Conservation (phyloP, 441 rosid species). For the Erodium texanum region DNA sequence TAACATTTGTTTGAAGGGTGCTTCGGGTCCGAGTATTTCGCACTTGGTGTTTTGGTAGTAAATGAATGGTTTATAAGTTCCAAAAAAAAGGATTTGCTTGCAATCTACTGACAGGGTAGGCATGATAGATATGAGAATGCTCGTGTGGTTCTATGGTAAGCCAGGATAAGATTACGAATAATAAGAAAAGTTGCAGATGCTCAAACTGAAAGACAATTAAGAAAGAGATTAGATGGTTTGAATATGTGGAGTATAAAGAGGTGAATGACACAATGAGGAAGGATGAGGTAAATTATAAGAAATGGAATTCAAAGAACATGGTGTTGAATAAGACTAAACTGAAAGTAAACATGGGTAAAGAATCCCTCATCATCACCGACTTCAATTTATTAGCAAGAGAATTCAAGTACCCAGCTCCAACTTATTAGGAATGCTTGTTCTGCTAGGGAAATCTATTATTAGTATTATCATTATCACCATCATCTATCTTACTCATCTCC, state of each 20-base stretch:
- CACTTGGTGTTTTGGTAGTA: too few species aligned
- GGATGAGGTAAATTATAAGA: background rate
- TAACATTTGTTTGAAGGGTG: too few species aligned
- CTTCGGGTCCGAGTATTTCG: too few species aligned
- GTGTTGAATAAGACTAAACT: background rate
- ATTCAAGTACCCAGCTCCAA: background rate
- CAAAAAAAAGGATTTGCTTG: too few species aligned
- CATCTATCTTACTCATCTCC: too few species aligned
- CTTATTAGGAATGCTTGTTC: background rate
- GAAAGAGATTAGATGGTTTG: background rate
- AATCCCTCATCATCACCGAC: too few species aligned
- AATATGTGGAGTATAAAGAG: background rate
- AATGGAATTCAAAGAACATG: background rate
- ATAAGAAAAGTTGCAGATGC: background rate
- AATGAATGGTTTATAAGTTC: too few species aligned
- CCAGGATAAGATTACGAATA: background rate
- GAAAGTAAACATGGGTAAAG: background rate
- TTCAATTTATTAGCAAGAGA: background rate
- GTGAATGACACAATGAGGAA: background rate
- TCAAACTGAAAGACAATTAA: background rate
- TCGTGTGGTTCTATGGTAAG: background rate
- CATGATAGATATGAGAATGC: too few species aligned
- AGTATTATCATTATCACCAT: too few species aligned
- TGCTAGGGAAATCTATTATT: too few species aligned
- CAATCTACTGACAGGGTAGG: background rate